phyloP scores from a whole-genome alignment of 805 yeast species.

The Clavispora asparagi region DNA sequence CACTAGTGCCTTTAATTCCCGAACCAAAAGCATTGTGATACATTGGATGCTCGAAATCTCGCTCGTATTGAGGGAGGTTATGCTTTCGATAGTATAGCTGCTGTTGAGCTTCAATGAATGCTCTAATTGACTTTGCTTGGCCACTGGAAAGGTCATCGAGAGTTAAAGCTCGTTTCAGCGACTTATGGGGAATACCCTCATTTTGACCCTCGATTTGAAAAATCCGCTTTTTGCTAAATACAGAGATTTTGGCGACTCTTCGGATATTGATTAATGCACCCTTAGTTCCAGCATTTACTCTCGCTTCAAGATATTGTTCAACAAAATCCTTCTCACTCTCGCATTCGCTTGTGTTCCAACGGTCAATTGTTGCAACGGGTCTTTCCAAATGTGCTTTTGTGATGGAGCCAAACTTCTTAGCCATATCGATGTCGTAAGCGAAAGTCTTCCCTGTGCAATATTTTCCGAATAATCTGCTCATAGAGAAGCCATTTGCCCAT shows the following conservation, averaged over 20 bases:
- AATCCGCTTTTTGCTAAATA: conserved; percentile 8
- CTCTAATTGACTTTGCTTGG: not conserved
- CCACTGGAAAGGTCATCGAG: not conserved
- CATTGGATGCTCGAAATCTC: conserved; percentile 5
- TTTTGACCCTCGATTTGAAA: not conserved
- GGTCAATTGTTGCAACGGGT: conserved; percentile 21
- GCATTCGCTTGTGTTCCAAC: conserved; percentile 32
- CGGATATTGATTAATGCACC: conserved; percentile 9
- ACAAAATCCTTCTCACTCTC: conserved; percentile 23
- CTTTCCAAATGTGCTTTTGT: conserved; percentile 5
- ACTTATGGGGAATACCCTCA: not conserved
- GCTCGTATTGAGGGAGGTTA: conserved; percentile 6
- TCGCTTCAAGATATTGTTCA: conserved; percentile 2
- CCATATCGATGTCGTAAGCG: conserved; percentile 8
- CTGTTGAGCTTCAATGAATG: conserved; percentile 22
- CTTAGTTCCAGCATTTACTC: not conserved
- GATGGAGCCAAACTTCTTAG: not conserved
- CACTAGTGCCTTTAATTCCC: conserved; percentile 14
- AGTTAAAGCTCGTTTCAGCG: not conserved
- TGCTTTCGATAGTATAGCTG: conserved; percentile 16
- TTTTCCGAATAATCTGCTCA: conserved; percentile 36
- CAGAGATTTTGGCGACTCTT: conserved; percentile 10
- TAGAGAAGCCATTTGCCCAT: conserved; percentile 36
- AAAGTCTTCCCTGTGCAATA: conserved; percentile 8
- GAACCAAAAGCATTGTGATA: conserved; percentile 4